These are phyloP conservation scores for Pichia sorboxylosa DNA, from an alignment of 1,139 yeast species.

Conservation along the genomic window DNA sequence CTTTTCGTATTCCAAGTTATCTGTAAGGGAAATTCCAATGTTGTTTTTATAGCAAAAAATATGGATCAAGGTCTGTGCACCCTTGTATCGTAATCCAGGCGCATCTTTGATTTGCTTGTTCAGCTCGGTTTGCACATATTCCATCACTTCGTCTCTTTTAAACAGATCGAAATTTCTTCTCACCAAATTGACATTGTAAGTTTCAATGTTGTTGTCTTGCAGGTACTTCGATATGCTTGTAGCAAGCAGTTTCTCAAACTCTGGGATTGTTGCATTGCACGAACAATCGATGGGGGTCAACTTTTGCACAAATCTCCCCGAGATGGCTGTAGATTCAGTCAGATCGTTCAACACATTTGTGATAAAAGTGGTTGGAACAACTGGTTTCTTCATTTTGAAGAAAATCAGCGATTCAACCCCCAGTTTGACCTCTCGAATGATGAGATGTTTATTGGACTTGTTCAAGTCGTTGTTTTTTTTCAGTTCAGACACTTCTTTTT, in stretches of 20 bases:
- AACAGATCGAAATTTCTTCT: slow-evolving; percentile 69
- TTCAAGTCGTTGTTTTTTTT: slow-evolving; percentile 29
- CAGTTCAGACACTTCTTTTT: slow-evolving; percentile 39
- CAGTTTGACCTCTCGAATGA: slow-evolving; percentile 53
- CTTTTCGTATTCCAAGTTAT: slow-evolving; percentile 38
- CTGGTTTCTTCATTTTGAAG: slow-evolving; percentile 66
- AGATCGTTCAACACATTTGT: slow-evolving; percentile 52
- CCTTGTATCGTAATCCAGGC: slow-evolving; percentile 55
- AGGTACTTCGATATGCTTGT: slow-evolving; percentile 20
- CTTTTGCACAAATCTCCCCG: slow-evolving; percentile 65
- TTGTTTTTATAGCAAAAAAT: slow-evolving; percentile 82
- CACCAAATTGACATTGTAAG: slow-evolving; percentile 74
- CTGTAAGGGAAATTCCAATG: slow-evolving; percentile 72
- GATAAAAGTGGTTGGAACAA: slow-evolving; percentile 66
- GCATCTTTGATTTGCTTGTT: slow-evolving; percentile 2
- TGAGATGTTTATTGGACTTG: slow-evolving; percentile 29
- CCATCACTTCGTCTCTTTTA: slow-evolving; percentile 40
- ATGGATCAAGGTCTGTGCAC: slow-evolving; percentile 65
- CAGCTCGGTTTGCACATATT: slow-evolving; percentile 1
- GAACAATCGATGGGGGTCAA: slow-evolving; percentile 72
- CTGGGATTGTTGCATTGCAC: slow-evolving; percentile 60
- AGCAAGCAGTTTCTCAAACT: slow-evolving; percentile 39
- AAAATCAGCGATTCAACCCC: slow-evolving; percentile 82
- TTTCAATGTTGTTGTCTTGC: slow-evolving; percentile 15
- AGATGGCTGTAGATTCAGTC: slow-evolving; percentile 36